Evolutionary conservation across 345 rosid species (phyloP), one percentile per base, ranked within the genome.

Genomic region (Aquilaria sinensis): DNA sequence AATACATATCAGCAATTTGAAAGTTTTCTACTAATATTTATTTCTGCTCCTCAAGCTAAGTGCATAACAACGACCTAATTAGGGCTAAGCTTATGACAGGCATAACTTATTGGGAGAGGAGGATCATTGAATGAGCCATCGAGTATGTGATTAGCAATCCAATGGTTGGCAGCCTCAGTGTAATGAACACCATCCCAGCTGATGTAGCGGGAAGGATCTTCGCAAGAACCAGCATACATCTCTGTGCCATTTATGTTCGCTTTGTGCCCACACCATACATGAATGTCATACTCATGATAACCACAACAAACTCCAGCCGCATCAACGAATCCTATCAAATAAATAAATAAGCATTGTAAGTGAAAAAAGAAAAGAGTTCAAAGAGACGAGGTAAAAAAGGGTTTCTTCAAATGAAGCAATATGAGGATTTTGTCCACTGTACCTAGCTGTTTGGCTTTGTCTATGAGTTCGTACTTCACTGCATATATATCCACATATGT

Each of bases 401-500:
- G 43, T 37, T 5, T 5, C 8, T 37, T 37, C 8, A 23, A 23
- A 23, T 23, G 23, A 23, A 23, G 23, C 23, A 23, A 37, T 37
- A 37, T 9, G 8, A 37, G 43, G 7, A 37, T 37, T 37, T 37
- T 37, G 43, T 5, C 7, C 8, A 37, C 7, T 9, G 8, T 79
- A 81, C 89, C 89, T 65, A 73, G 61, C 6, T 11, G 62, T 53
- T 75, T 77, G 14, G 82, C 76, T 53, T 72, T 70, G 71, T 75
- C 68, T 33, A 84, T 79, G 56, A 84, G 75, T 48, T 62, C 82
- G 32, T 68, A 75, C 52, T 84, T 84, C 2, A 84, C 84, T 61
- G 84, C 64, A 65, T 77, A 79, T 9, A 79, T 79, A 65, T 84
- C 86, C 29, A 84, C 84, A 32, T 79, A 77, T 1, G 81, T 79